Conservation (phyloP, 805 yeast species). For the Yarrowia yakushimensis region DNA sequence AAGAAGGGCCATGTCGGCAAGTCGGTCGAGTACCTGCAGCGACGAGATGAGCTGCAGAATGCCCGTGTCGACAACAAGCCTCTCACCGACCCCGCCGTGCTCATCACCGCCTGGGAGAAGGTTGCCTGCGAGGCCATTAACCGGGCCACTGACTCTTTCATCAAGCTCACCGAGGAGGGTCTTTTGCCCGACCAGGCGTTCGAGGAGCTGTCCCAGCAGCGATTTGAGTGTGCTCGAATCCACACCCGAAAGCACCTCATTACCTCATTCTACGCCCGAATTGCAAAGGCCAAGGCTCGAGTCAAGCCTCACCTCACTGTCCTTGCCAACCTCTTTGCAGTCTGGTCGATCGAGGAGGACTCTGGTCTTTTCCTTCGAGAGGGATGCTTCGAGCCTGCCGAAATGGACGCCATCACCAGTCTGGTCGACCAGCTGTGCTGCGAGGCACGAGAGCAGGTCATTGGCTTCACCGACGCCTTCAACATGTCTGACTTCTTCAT, state of each 20-base stretch:
- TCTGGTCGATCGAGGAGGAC: slow-evolving; percentile 64
- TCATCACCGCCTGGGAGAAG: slow-evolving; percentile 40
- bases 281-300: slow-evolving; percentile 39
- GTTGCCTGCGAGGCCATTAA: slow-evolving; percentile 38
- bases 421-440: slow-evolving; percentile 48
- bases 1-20: slow-evolving; percentile 46
- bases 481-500: slow-evolving; percentile 74
- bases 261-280: slow-evolving; percentile 39
- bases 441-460: slow-evolving; percentile 60
- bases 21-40: slow-evolving; percentile 45
- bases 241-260: slow-evolving; percentile 42
- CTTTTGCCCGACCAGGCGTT: slow-evolving; percentile 38
- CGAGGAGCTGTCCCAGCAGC: slow-evolving; percentile 42
- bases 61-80: slow-evolving; percentile 30
- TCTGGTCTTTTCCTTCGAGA: slow-evolving; percentile 71
- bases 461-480: slow-evolving; percentile 81
- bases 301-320: slow-evolving; percentile 50
- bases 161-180: slow-evolving; percentile 32
- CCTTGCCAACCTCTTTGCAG: slow-evolving; percentile 60
- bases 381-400: slow-evolving; percentile 51
- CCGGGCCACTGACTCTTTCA: slow-evolving; percentile 37
- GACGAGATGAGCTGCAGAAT: slow-evolving; percentile 28
- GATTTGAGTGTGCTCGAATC: slow-evolving; percentile 42
- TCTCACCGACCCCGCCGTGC: slow-evolving; percentile 33
- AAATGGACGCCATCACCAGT: slow-evolving; percentile 44